Percentiles rank a stretch among this genome's conserved stretches.
Conservation (phyloP, 2,329 filamentous ascomycete genomes). For the Pyrenophora graminea region DNA sequence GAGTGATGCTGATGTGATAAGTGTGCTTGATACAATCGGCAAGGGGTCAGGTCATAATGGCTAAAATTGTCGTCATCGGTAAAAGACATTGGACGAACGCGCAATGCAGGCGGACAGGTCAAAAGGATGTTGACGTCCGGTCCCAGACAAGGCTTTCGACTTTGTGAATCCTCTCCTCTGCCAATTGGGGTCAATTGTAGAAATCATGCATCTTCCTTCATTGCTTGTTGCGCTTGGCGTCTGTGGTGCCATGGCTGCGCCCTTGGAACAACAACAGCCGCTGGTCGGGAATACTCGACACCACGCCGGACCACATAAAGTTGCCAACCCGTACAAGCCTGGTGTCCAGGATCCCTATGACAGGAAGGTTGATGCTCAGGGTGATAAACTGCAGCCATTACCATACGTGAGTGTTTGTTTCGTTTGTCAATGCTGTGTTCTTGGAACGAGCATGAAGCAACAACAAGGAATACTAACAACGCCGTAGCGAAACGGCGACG, state of each 20-base stretch:
- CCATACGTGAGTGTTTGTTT: constrained; percentile 51
- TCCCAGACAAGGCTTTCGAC: background rate
- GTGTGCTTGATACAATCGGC: too few species aligned
- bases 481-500: constrained; percentile 55
- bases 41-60: background rate
- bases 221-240: constrained; percentile 37
- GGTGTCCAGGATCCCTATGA: constrained; percentile 66
- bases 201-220: constrained; percentile 37
- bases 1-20: constrained; percentile 7
- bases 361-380: constrained; percentile 63
- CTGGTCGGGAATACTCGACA: constrained; percentile 34
- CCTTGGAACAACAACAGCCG: constrained; percentile 47
- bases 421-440: too few species aligned
- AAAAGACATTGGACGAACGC: constrained; percentile 25
- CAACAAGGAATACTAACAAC: constrained; percentile 13
- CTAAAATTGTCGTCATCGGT: constrained; percentile 45
- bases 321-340: constrained; percentile 61
- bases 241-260: constrained; percentile 32
- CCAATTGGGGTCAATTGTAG: constrained; percentile 23
- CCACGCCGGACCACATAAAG: constrained; percentile 31
- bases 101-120: constrained; percentile 10
- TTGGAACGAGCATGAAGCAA: background rate
- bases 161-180: constrained; percentile 1
- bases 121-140: constrained; percentile 19
- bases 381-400: constrained; percentile 64